Conservation (phyloP, 2,329 filamentous ascomycete species). For the Penicillium aurantiogriseum region DNA sequence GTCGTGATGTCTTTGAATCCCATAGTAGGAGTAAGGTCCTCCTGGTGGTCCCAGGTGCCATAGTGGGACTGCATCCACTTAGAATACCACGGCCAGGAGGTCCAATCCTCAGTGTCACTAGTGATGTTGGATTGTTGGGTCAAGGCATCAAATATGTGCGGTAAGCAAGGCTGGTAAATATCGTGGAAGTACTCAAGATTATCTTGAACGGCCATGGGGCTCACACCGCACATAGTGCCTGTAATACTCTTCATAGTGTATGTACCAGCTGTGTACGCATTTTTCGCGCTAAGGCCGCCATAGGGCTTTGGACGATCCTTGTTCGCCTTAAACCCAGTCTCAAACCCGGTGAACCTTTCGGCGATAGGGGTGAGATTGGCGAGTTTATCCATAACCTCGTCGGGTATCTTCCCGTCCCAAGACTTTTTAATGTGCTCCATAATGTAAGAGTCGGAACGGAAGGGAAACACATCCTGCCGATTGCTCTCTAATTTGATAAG, state of each 20-base stretch:
- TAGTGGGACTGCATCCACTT: slow-evolving; percentile 33
- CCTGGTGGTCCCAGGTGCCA: slow-evolving; percentile 29
- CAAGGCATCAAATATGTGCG: slow-evolving; percentile 31
- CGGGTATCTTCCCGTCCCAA: slow-evolving; percentile 34
- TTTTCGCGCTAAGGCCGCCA: slow-evolving; percentile 43
- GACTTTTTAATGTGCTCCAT: slow-evolving; percentile 37
- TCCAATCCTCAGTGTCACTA: slow-evolving; percentile 21
- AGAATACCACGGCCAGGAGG: slow-evolving; percentile 29
- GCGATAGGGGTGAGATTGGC: slow-evolving; percentile 28
- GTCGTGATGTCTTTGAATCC: slow-evolving; percentile 26
- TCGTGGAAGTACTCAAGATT: slow-evolving; percentile 43
- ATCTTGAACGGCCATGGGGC: slow-evolving; percentile 43
- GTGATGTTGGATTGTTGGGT: slow-evolving; percentile 18
- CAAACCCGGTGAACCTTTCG: slow-evolving; percentile 24
- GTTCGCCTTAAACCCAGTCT: slow-evolving; percentile 16
- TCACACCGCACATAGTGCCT: slow-evolving; percentile 42
- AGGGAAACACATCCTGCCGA: slow-evolving; percentile 46
- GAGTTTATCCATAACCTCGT: slow-evolving; percentile 24
- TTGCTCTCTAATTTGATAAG: slow-evolving; percentile 47
- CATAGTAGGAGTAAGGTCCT: slow-evolving; percentile 23
- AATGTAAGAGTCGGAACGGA: slow-evolving; percentile 39
- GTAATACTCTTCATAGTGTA: slow-evolving; percentile 47
- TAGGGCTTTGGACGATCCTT: slow-evolving; percentile 24
- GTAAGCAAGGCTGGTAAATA: slow-evolving; percentile 46
- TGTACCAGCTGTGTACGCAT: slow-evolving; percentile 43